A percentile compares a stretch with the other conserved stretches of the same genome.
Conservation (phyloP, 1,284 basidiomycete species). For the Cryptococcus deneoformans region DNA sequence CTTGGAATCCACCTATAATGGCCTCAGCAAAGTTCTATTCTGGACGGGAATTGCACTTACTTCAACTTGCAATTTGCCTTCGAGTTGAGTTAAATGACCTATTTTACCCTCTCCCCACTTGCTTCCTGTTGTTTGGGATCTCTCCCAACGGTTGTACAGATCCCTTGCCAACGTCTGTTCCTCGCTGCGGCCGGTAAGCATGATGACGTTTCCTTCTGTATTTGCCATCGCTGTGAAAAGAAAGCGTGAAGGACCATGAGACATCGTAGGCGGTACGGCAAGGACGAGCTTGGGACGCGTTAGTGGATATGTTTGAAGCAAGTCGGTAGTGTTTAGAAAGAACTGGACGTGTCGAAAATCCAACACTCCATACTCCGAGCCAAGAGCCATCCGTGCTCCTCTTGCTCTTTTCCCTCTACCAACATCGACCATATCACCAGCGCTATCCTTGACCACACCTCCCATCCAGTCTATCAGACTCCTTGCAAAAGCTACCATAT, state of each 20-base stretch:
- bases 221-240: conserved; percentile 82
- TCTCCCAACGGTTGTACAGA: conserved; percentile 85
- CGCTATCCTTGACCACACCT: conserved; percentile 84
- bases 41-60: conserved; percentile 50
- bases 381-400: conserved; percentile 18
- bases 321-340: conserved; percentile 75
- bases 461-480: conserved; percentile 99
- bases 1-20: conserved; percentile 73
- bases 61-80: conserved; percentile 63
- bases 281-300: conserved; percentile 89
- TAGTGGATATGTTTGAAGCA: conserved; percentile 77
- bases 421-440: conserved; percentile 66
- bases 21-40: background rate
- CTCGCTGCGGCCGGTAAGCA: conserved; percentile 75
- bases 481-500: conserved; percentile 91
- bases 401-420: conserved; percentile 59
- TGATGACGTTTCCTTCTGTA: conserved; percentile 74
- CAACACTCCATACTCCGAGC: conserved; percentile 42
- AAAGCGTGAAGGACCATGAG: conserved; percentile 84
- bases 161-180: conserved; percentile 73
- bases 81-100: conserved; percentile 75
- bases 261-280: conserved; percentile 86
- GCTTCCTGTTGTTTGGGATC: conserved; percentile 67
- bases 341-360: conserved; percentile 74
- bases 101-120: conserved; percentile 78